Base-by-base conservation (phyloP, 441 rosid species). In the Gossypium schwendimanii region DNA sequence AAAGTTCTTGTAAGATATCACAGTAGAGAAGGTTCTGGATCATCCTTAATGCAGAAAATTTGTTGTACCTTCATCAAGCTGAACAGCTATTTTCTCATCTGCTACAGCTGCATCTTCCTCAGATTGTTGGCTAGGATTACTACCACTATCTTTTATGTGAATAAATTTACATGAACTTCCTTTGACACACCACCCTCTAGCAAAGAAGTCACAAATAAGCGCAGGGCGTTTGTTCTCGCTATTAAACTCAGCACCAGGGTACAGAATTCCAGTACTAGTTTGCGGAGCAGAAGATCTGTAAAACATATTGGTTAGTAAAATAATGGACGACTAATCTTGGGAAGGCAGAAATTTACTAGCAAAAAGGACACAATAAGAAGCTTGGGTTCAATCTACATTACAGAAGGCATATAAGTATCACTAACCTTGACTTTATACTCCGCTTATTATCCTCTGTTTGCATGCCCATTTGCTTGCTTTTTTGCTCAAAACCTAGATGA, bases 111-210 rank as follows among this genome's bases (percentile, higher is more conserved):
- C 61, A 67, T 72, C 81, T 73, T 54, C 80, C 41, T 54, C 80
- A 36, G 24, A 78, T 65, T 73, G 86, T 72, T 75, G 84, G 63
- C 63, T 69, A 60, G 74, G 61, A 72, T 17, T 58, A 73, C 71
- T 78, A 5, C 45, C 59, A 55, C 75, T 73, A 63, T 83, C 87
- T 50, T 84, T 91, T 24, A 58, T 69, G 75, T 95, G 99, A 76
- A 90, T 84, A 83, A 93, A 95, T 84, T 77, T 90, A 82, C 99
- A 95, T 3, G 85, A 85, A 64, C 69, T 83, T 76, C 97, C 98
- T 76, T 78, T 93, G 73, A 81, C 76, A 87, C 99, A 95, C 96
- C 98, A 87, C 33, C 99, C 98, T 84, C 81, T 88, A 36, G 87
- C 85, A 75, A 82, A 95, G 83, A 92, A 95, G 77, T 84, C 81